Evolutionary conservation across 441 rosid species (phyloP).

Genomic region (Eruca vesicaria): DNA sequence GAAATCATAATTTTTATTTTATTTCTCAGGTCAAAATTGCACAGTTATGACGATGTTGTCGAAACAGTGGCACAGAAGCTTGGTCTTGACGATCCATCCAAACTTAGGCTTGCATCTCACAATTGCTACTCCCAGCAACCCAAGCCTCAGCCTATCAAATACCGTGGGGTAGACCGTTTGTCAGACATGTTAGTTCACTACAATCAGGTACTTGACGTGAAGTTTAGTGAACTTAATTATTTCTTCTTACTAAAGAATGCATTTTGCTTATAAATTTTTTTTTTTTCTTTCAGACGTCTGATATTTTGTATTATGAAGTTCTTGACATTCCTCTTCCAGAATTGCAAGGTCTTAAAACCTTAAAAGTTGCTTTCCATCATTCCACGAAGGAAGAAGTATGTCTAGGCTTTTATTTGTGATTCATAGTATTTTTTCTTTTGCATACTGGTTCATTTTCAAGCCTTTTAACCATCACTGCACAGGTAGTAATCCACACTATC

Average conservation of each 20-base stretch:
- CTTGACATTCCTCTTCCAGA: constrained; percentile 79
- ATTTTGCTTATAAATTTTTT: constrained; percentile 24
- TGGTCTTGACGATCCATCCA: constrained; percentile 66
- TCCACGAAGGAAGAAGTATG: constrained; percentile 74
- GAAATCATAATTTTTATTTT: constrained; percentile 1
- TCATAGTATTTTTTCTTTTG: constrained; percentile 19
- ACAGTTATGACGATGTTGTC: constrained; percentile 73
- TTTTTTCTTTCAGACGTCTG: constrained; percentile 49
- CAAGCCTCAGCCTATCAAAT: constrained; percentile 76
- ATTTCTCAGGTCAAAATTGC: constrained; percentile 57
- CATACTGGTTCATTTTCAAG: constrained; percentile 8
- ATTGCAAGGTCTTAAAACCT: constrained; percentile 68
- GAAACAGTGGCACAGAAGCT: constrained; percentile 62
- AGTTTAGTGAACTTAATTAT: not conserved
- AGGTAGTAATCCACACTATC: constrained; percentile 67
- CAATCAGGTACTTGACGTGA: constrained; percentile 53
- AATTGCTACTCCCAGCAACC: constrained; percentile 84
- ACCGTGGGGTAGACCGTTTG: constrained; percentile 62
- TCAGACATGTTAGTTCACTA: constrained; percentile 73
- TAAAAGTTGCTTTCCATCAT: constrained; percentile 72
- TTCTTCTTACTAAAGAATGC: not conserved
- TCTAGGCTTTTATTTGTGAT: constrained; percentile 15
- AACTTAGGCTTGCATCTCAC: constrained; percentile 73
- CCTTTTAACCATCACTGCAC: constrained; percentile 29
- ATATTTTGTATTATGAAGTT: constrained; percentile 71